A percentile compares a stretch with the other conserved stretches of the same genome.
Evolutionary conservation across 257 asterid genomes (phyloP).

Genomic region (Solanum stenotomum): DNA sequence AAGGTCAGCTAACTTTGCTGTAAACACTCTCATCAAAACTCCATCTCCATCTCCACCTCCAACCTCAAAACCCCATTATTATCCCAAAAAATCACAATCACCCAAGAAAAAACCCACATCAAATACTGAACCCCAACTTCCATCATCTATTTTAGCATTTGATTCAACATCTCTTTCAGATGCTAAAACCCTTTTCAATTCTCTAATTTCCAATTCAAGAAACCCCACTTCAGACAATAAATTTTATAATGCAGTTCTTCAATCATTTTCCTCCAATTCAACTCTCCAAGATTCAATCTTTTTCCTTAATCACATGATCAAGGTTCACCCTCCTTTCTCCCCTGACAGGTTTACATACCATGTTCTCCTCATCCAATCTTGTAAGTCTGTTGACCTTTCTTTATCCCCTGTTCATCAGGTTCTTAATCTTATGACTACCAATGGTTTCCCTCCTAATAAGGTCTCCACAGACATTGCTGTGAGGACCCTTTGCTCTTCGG

Average conservation of each 20-base stretch:
- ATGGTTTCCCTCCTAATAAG: slow-evolving; percentile 60
- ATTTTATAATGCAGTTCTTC: slow-evolving; percentile 50
- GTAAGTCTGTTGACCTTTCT: slow-evolving; percentile 44
- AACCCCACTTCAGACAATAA: slow-evolving; percentile 42
- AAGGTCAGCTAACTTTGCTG: slow-evolving; percentile 33
- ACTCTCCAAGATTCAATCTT: slow-evolving; percentile 68
- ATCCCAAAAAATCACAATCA: slow-evolving; percentile 4
- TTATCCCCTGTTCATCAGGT: slow-evolving; percentile 45
- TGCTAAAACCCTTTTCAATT: slow-evolving; percentile 68
- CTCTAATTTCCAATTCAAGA: slow-evolving; percentile 40
- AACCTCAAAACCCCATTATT: slow-evolving; percentile 10
- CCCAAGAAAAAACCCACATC: slow-evolving; percentile 13
- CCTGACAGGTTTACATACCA: slow-evolving; percentile 69
- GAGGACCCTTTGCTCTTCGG: slow-evolving; percentile 64
- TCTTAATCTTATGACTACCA: slow-evolving; percentile 60
- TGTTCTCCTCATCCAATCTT: slow-evolving; percentile 51
- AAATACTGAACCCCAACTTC: slow-evolving; percentile 1
- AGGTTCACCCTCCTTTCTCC: slow-evolving; percentile 61
- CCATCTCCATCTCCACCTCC: slow-evolving; percentile 3
- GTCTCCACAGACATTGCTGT: slow-evolving; percentile 61
- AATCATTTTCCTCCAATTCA: slow-evolving; percentile 57
- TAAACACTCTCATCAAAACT: slow-evolving; percentile 26
- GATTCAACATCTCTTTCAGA: slow-evolving; percentile 56
- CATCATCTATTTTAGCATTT: slow-evolving; percentile 30
- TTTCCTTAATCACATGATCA: slow-evolving; percentile 73